A percentile compares a stretch with the other conserved stretches of the same genome.
Evolutionary conservation across 768 basidiomycete genomes (phyloP).

Genomic region (Rubroboletus satanas): DNA sequence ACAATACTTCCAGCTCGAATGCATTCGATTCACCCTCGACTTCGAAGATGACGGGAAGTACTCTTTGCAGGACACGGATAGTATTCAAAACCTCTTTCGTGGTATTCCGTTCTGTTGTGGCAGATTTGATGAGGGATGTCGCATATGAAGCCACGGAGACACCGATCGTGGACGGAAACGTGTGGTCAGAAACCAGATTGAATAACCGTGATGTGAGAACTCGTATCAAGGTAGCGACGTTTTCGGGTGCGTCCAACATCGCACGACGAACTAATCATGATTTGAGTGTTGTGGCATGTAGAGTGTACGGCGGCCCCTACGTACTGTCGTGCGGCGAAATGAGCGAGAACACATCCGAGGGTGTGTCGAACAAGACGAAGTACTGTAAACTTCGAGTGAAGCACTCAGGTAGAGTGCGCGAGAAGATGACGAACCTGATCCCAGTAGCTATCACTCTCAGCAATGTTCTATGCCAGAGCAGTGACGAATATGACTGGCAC

Average conservation of each 20-base stretch:
- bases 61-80: conserved; percentile 81
- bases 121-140: conserved; percentile 63
- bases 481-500: conserved; percentile 1
- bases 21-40: conserved; percentile 64
- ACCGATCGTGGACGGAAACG: conserved; percentile 60
- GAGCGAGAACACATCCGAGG: conserved; percentile 87
- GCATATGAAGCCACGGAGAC: conserved; percentile 64
- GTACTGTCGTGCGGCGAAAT: conserved; percentile 82
- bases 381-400: conserved; percentile 46
- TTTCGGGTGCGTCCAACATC: conserved; percentile 78
- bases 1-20: conserved; percentile 79
- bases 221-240: conserved; percentile 76
- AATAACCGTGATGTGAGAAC: conserved; percentile 67
- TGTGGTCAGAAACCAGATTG: conserved; percentile 74
- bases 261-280: conserved; percentile 67
- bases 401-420: background rate
- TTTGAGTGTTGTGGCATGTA: conserved; percentile 8
- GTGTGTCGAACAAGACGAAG: conserved; percentile 79
- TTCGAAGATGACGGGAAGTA: conserved; percentile 88
- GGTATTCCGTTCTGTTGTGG: conserved; percentile 55
- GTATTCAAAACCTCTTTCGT: conserved; percentile 90
- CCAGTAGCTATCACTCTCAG: conserved; percentile 80
- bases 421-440: conserved; percentile 58
- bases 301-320: conserved; percentile 25
- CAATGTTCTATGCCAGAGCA: conserved; percentile 54